Percentiles rank a stretch among this genome's conserved stretches.
Conservation (phyloP, 2,329 filamentous ascomycete species). For the Colletotrichum aenigma region DNA sequence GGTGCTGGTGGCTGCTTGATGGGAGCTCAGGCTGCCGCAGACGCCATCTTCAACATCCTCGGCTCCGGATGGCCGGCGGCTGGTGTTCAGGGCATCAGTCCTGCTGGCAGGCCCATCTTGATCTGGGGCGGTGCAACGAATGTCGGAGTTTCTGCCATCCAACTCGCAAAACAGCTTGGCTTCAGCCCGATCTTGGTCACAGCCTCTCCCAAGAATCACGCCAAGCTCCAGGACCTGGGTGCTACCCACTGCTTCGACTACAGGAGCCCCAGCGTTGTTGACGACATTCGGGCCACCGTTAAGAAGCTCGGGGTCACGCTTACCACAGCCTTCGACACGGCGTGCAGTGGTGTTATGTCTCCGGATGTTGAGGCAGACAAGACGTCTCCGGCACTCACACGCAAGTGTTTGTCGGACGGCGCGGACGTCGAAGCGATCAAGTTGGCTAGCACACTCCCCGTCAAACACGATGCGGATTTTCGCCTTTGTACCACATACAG, state of each 20-base stretch:
- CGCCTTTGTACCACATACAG: neutral
- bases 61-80: neutral
- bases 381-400: neutral
- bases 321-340: neutral
- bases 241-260: slow-evolving; percentile 40
- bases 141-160: slow-evolving; percentile 38
- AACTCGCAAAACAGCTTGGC: slow-evolving; percentile 35
- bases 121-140: slow-evolving; percentile 40
- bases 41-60: neutral
- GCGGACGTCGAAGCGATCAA: neutral
- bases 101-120: slow-evolving; percentile 22
- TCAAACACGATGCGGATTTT: neutral
- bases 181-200: slow-evolving; percentile 34
- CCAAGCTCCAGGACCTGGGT: slow-evolving; percentile 31
- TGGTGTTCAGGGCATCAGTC: neutral
- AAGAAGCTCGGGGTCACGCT: neutral
- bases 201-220: slow-evolving; percentile 33
- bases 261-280: neutral
- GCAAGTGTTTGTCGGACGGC: neutral
- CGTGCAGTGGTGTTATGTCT: neutral
- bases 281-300: neutral
- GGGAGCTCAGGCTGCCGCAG: neutral
- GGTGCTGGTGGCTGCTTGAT: neutral
- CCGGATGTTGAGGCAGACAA: neutral
- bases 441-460: neutral